Percentiles rank a stretch among this genome's conserved stretches.
Evolutionary conservation across 2,329 filamentous ascomycete genomes (phyloP).

Genomic region (Arthroderma uncinatum): DNA sequence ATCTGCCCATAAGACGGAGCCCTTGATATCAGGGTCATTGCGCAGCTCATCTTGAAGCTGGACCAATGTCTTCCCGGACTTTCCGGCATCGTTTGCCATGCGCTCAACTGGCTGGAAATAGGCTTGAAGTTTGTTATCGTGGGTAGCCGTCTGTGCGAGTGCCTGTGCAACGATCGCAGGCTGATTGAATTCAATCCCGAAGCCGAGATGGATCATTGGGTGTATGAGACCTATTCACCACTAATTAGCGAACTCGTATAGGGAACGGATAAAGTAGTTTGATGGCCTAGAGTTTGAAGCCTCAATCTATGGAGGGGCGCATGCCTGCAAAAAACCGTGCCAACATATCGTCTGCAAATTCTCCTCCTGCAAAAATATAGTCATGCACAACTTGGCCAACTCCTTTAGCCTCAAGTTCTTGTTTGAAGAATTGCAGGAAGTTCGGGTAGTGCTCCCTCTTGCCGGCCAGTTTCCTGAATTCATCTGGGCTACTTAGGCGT

Average conservation of each 20-base stretch:
- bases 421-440: slow-evolving; percentile 65
- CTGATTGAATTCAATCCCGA: slow-evolving; percentile 71
- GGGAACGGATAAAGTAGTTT: not conserved
- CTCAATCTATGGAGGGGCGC: slow-evolving; percentile 12
- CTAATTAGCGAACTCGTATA: not conserved
- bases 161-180: slow-evolving; percentile 70
- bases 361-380: slow-evolving; percentile 57
- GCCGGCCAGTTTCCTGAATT: slow-evolving; percentile 51
- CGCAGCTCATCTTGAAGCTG: slow-evolving; percentile 52
- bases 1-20: slow-evolving; percentile 43
- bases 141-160: slow-evolving; percentile 64
- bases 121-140: slow-evolving; percentile 42
- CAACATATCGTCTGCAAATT: slow-evolving; percentile 57
- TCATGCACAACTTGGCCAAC: slow-evolving; percentile 53
- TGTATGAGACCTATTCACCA: slow-evolving; percentile 53
- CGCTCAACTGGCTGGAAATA: slow-evolving; percentile 41
- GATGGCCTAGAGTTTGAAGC: not conserved
- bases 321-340: slow-evolving; percentile 54
- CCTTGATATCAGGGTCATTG: slow-evolving; percentile 45
- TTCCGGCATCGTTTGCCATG: slow-evolving; percentile 24
- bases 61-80: slow-evolving; percentile 36
- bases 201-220: slow-evolving; percentile 75
- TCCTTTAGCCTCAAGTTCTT: slow-evolving; percentile 54
- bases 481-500: slow-evolving; percentile 46
- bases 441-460: slow-evolving; percentile 56